Evolutionary conservation across 768 basidiomycete species (phyloP), one percentile per base, ranked within the genome.

Genomic region (Leccinum boreale): DNA sequence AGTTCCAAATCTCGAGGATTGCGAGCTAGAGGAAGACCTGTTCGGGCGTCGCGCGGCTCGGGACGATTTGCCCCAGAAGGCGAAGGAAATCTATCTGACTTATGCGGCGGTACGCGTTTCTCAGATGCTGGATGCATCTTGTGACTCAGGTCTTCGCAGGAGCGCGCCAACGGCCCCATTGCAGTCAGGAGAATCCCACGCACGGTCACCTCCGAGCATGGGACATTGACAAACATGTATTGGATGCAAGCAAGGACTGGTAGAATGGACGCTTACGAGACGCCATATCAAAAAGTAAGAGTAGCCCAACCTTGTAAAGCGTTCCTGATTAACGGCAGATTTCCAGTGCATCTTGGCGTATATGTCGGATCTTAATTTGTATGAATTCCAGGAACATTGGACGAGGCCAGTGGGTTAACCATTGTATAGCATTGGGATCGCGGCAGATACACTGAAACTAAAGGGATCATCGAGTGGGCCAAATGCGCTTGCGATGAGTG

Each of bases 331-430:
- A 58, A 55, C 45, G 21, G 19, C 46, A 29, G 52, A n/a, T 21
- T 49, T 44, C 14, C 50, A 90, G 89, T 90, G 88, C 66, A 91
- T 92, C 53, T 73, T 93, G 53, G 81, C 84, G 21, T 94, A 92
- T 63, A 77, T 91, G 47, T 92, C 90, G 5, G 91, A 94, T 69
- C 67, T 89, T 21, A 78, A 85, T 62, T 87, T 94, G 92, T 92
- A 69, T 45, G 87, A 74, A 17, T 56, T 56, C 9, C 44, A 36
- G 47, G 49, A 58, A 45, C n/a, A 19, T 28, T 21, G 23, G 39
- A 50, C n/a, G 28, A 28, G 49, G 19, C 15, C 44, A 42, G 5
- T 17, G 48, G 12, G 50, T 35, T 59, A 60, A 62, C 62, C 21
- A 19, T 49, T 48, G 48, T 33, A 39, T 54, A 92, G 91, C 60